Evolutionary conservation across 306 rosid species (phyloP), one percentile per base, ranked within the genome.

Genomic region (Fagus sylvatica): DNA sequence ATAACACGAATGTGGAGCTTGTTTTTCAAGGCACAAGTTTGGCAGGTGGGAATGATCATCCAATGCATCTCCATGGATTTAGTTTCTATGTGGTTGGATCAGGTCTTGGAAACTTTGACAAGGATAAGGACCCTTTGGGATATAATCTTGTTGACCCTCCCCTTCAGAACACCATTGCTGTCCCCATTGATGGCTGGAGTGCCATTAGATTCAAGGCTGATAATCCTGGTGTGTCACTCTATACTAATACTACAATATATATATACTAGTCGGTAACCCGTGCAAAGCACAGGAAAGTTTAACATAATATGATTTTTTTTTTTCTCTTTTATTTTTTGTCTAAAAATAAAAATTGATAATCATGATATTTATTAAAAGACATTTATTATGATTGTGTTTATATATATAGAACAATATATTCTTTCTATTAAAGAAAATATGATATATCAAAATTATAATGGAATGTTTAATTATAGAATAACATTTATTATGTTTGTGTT

Each of bases 121-220:
- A 78, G 60, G 76, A 17, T 0, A 82, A 67, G 53, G 85, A 78
- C 53, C 82, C 82, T 49, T 61, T 69, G 76, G 53, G 28, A 1
- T 82, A 67, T 46, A 82, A 82, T 37, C 79, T 78, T 11, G 82
- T 82, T 6, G 79, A 82, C 53, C 85, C 85, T 67, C 82, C 85
- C 39, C 62, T 77, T 3, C 65, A 7, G 4, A 82, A 82, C 76
- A 78, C 85, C 22, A 40, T 78, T 16, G 64, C 62, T 46, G 79
- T 82, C 59, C 85, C 85, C 43, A 2, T 77, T 1, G 69, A 73
- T 49, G 85, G 79, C 2, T 78, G 85, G 85, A 61, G 53, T 40
- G 2, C 82, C 48, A 51, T 82, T 16, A 73, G 85, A 74, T 82
- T 82, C 42, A 78, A 60, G 69, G 85, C 85, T 2, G 4, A 60